A percentile compares a stretch with the other conserved stretches of the same genome.
phyloP scores from a whole-genome alignment of 148 eudicot species.

The Dysphania ambrosioides region DNA sequence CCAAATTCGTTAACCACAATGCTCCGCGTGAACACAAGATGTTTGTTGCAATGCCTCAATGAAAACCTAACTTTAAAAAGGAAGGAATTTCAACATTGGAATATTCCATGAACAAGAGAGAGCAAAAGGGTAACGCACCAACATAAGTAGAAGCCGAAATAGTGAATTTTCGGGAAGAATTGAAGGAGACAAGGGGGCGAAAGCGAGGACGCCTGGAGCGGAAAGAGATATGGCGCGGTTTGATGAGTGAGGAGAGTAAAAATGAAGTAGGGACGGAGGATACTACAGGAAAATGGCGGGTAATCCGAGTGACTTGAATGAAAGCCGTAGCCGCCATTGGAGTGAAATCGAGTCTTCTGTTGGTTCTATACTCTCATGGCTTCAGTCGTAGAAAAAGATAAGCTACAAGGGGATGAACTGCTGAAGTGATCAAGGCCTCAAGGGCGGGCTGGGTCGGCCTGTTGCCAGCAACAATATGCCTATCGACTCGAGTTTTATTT shows the following conservation, averaged over 20 bases:
- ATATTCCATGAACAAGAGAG: background rate
- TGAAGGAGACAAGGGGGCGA: conserved; percentile 10
- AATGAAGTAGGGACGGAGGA: conserved; percentile 26
- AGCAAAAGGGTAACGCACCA: conserved; percentile 15
- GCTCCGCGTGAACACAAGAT: conserved; percentile 12
- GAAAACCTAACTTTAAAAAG: background rate
- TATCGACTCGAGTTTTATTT: no score
- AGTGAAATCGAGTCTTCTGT: background rate
- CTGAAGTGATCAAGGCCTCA: no score
- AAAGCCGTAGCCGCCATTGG: conserved; percentile 33
- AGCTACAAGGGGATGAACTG: background rate
- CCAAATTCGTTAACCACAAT: background rate
- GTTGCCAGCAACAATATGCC: no score
- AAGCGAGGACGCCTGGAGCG: conserved; percentile 20
- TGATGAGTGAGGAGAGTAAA: conserved; percentile 19
- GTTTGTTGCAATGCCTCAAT: conserved; percentile 25
- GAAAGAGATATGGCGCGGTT: conserved; percentile 29
- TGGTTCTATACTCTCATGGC: background rate
- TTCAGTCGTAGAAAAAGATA: background rate
- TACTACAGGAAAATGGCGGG: conserved; percentile 31
- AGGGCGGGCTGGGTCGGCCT: no score
- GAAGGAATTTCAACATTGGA: background rate
- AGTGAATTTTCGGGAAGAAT: conserved; percentile 25
- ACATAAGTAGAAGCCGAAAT: conserved; percentile 27
- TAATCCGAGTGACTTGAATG: conserved; percentile 28